Conservation (phyloP, 108 stramenopile genomes). For the Asterionellopsis glacialis region DNA sequence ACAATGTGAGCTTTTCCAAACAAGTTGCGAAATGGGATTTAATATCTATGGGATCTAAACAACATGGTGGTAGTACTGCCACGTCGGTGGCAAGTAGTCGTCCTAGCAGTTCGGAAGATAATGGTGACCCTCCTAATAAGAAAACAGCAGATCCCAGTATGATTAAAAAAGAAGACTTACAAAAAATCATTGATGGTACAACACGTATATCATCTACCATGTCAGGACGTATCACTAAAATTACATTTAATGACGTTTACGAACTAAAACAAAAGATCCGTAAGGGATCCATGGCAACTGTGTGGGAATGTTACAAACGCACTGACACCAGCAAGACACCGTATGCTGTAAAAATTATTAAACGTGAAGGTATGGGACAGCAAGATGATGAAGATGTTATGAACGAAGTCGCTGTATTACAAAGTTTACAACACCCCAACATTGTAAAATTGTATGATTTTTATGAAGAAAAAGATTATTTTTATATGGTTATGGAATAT, state of each 20-base stretch:
- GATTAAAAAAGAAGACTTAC: background rate
- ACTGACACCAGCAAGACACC: slow-evolving; percentile 9
- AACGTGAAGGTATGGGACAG: slow-evolving; percentile 24
- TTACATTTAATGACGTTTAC: slow-evolving; percentile 52
- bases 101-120: too few relatives aligned
- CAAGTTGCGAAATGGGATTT: slow-evolving; percentile 28
- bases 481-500: slow-evolving; percentile 89
- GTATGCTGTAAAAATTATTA: slow-evolving; percentile 70
- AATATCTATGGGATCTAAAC: slow-evolving; percentile 11
- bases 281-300: slow-evolving; percentile 42
- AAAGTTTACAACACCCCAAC: slow-evolving; percentile 59
- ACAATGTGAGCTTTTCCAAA: slow-evolving; percentile 22
- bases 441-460: slow-evolving; percentile 85
- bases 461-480: slow-evolving; percentile 79
- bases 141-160: slow-evolving; percentile 8
- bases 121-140: too few relatives aligned
- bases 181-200: too few relatives aligned
- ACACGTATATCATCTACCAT: too few relatives aligned
- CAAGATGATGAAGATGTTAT: slow-evolving; percentile 57
- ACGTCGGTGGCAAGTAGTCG: slow-evolving; percentile 8
- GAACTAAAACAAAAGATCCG: slow-evolving; percentile 49
- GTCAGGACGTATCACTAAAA: slow-evolving; percentile 1
- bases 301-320: slow-evolving; percentile 47
- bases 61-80: slow-evolving; percentile 4
- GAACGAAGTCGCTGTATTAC: slow-evolving; percentile 71